Percentiles rank a stretch among this genome's conserved stretches.
These are phyloP conservation scores for Coemansia sp. DNA, from an alignment of 192 early-diverging fungal species.

Conservation along the genomic window DNA sequence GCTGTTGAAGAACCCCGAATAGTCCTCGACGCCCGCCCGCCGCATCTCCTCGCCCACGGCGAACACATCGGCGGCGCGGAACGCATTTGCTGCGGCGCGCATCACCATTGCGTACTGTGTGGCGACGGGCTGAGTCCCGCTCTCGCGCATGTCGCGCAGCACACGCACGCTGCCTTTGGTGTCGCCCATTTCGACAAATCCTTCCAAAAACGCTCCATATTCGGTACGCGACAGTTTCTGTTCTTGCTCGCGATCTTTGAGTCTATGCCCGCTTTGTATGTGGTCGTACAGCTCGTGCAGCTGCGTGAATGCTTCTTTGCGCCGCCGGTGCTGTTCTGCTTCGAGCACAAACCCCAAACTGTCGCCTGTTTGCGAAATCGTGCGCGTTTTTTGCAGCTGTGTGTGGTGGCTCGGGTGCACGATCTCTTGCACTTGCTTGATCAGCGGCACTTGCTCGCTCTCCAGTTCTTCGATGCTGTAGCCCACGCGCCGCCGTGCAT, in stretches of 20 bases:
- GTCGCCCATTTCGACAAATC: constrained; percentile 17
- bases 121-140: not conserved
- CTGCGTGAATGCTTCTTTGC: not conserved
- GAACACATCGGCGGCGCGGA: constrained; percentile 1
- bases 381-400: constrained; percentile 20
- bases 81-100: constrained; percentile 3
- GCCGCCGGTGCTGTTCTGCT: not conserved
- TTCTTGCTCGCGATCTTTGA: not conserved
- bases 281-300: constrained; percentile 20
- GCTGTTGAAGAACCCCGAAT: constrained; percentile 17
- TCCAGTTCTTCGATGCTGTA: not conserved
- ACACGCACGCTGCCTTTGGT: constrained; percentile 10
- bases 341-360: constrained; percentile 4
- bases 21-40: constrained; percentile 15
- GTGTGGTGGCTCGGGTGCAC: constrained; percentile 31
- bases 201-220: constrained; percentile 32
- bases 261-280: too few species aligned
- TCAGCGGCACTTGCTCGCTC: not conserved
- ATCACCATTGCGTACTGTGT: constrained; percentile 37
- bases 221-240: constrained; percentile 5
- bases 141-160: constrained; percentile 29
- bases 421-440: constrained; percentile 21
- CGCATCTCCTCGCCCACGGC: constrained; percentile 35
- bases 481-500: constrained; percentile 8
- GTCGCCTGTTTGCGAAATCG: constrained; percentile 12